Evolutionary conservation across 1,284 basidiomycete species (phyloP), one percentile per base, ranked within the genome.

Genomic region (Rhizoctonia solani): DNA sequence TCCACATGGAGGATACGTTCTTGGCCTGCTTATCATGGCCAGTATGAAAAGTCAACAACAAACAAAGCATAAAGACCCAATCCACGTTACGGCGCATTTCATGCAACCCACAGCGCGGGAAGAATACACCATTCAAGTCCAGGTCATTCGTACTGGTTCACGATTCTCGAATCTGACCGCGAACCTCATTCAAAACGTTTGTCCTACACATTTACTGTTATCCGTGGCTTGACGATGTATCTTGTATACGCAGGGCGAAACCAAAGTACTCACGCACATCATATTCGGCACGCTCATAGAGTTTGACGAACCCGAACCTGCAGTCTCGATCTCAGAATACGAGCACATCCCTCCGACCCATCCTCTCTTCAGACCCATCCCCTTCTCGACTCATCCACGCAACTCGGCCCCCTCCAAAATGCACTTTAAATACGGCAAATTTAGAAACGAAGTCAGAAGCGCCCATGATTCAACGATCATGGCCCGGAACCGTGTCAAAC

Each of bases 21-120:
- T 88, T 14, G 83, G 81, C 1, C 74, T 85, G 37, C 75, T 85
- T 19, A 68, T 88, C 0, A 79, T 86, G 37, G 81, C 86, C 16
- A 83, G 81, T 63, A 79, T 83, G 8, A 76, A 80, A 66, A 74
- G 82, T 58, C 86, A 87, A 74, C 74, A 78, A 1, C 58, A 68
- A 5, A 80, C 82, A 1, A 30, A 71, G 9, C 85, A 86, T 72
- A 75, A 74, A 19, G 86, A 88, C 69, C 82, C 83, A 4, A 76
- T 87, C 34, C 83, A 87, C 72, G 74, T 85, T 55, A 84, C 83
- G 2, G 84, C 84, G 1, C 83, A 87, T 71, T 89, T 79, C 71
- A 76, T 87, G 41, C 77, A 79, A 37, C 75, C 82, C 0, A 79
- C 83, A 1, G 73, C 75, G 0, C 44, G 68, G 27, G 68, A 76